Evolutionary conservation across 805 yeast genomes (phyloP), one percentile per base, ranked within the genome.

Genomic region (Wickerhamomyces chambardii): DNA sequence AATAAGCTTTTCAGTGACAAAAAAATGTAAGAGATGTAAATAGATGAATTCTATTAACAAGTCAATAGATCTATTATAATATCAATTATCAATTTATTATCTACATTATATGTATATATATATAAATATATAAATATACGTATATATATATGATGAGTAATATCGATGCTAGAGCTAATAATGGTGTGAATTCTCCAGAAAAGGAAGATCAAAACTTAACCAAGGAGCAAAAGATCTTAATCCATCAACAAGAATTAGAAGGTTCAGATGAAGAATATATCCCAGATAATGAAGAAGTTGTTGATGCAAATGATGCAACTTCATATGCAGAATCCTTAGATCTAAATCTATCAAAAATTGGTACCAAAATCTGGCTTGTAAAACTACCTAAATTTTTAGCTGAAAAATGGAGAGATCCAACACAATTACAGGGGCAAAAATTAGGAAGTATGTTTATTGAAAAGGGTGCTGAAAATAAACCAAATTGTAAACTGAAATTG

Each of bases 341-440:
- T 55, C 65, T 92, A 57, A 84, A 87, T 51, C 58, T 87, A 34
- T 42, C 66, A 2, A 63, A 66, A 22, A 74, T 79, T 14, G 66
- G 61, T 32, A 79, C 82, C 48, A 86, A 86, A 46, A 79, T 92
- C 29, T 92, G 97, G 98, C 65, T 92, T 17, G 95, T 92, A 17
- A 75, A 92, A 47, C 63, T 92, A 50, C 97, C 98, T 2, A 77
- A 84, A 51, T 86, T 86, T 50, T 63, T 92, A 41, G 82, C 95
- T 22, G 84, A 80, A 29, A 68, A 73, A 44, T 86, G 97, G 95
- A 70, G 77, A 36, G 69, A 80, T 42, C 68, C 73, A 35, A 74
- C 67, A 17, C 61, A 63, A 30, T 58, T 81, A 33, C 69, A 74
- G 35, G 96, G 95, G 6, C 78, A 80, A 49, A 79, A 78, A 40